Evolutionary conservation across 768 basidiomycete species (phyloP).

Genomic region (Suillus tomentosus): DNA sequence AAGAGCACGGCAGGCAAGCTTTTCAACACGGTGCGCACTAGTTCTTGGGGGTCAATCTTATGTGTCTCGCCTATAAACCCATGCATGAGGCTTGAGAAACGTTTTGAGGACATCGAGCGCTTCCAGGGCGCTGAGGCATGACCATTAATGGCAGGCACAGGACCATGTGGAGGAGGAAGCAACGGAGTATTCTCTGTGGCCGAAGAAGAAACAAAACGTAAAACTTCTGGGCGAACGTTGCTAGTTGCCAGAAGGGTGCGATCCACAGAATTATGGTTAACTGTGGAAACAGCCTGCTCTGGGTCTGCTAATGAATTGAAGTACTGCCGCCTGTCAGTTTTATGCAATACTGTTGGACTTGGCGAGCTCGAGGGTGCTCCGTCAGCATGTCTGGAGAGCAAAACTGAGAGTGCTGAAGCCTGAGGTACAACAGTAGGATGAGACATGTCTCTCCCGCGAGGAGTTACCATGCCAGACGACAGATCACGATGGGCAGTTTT

Average conservation of each 20-base stretch:
- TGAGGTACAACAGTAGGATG: conserved; percentile 21
- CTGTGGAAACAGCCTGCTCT: neutral
- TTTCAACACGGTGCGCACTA: conserved; percentile 26
- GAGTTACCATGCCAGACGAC: conserved; percentile 15
- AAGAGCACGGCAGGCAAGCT: conserved; percentile 84
- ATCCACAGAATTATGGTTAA: neutral
- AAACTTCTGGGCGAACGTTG: neutral
- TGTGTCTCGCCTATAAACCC: neutral
- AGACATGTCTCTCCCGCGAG: conserved; percentile 26
- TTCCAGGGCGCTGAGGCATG: neutral
- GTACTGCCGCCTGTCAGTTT: conserved; percentile 16
- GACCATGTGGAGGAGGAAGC: conserved; percentile 1
- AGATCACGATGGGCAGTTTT: conserved; percentile 11
- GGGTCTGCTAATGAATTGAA: conserved; percentile 6
- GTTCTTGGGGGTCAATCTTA: conserved; percentile 6
- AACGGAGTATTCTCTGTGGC: neutral
- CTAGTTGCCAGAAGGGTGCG: neutral
- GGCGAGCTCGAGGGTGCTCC: neutral
- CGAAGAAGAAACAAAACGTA: neutral
- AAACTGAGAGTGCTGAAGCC: conserved; percentile 37
- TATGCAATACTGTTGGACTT: conserved; percentile 13
- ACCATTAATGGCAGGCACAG: neutral
- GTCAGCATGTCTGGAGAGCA: conserved; percentile 30
- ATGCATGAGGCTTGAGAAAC: neutral
- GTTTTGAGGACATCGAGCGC: neutral